Base-by-base conservation (phyloP, 2,329 filamentous ascomycete genomes). In the Cladosporium halotolerans region DNA sequence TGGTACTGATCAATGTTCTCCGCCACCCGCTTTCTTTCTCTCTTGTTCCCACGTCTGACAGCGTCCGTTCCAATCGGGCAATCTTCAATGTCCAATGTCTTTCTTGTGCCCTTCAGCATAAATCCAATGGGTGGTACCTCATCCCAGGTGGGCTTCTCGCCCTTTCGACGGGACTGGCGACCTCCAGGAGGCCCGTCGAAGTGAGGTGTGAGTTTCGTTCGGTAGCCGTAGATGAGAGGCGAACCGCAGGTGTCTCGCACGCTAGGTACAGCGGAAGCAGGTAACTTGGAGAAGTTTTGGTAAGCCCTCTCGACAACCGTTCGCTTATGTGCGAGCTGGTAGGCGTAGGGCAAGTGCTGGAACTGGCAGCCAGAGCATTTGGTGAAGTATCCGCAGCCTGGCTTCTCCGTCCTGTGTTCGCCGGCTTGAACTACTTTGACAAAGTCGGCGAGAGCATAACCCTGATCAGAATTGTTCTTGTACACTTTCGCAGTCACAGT, bases 181-280 rank as follows among this genome's bases (percentile, higher is more conserved):
- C 77, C 68, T 54, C 73, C 70, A 19, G 82, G 81, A 1, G 90
- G 88, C 0, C 83, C 87, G 66, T 95, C 87, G 67, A 97, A 99
- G 71, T 99, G 93, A 28, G 93, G 93, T 14, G 93, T 99, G 60
- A 99, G 79, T 73, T 99, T 99, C 16, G 93, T 99, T 51, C 93
- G 83, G 75, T 99, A 99, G 53, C 86, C 88, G 70, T 95, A 97
- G 71, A 95, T 85, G 57, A 96, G 72, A 2, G 93, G 93, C 40
- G 89, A 95, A 45, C 87, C 88, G 63, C 96, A 90, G 8, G 93
- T 99, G 59, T 95, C 87, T 46, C 79, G 80, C 53, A 97, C 80
- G 2, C 79, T 66, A 2, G 93, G 93, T 1, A 97, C 77, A 16
- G 87, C 75, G 55, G 87, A 83, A 0, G 86, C 81, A 0, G 86